Conservation (phyloP, 208 protist genomes). For the Wallacemonas rigidus region DNA sequence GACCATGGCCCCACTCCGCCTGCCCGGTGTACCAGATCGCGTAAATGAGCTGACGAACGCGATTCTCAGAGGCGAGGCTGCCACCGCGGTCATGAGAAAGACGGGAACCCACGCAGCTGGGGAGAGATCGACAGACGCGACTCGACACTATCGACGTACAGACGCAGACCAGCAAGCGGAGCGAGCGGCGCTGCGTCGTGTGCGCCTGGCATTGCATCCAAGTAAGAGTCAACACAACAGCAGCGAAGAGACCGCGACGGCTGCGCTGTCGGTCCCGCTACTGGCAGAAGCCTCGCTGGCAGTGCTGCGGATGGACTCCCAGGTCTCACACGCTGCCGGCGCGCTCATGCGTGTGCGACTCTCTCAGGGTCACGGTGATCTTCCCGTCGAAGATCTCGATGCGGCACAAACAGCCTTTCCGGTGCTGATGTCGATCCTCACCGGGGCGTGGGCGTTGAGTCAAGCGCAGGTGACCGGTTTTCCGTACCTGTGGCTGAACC, state of each 20-base stretch:
- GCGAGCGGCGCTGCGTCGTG: background rate
- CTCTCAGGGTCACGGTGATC: slow-evolving; percentile 22
- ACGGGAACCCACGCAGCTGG: no score
- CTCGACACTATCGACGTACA: background rate
- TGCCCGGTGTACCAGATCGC: background rate
- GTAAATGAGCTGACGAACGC: slow-evolving; percentile 13
- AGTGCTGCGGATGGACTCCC: slow-evolving; percentile 5
- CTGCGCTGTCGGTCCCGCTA: background rate
- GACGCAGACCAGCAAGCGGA: background rate
- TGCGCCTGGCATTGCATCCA: background rate
- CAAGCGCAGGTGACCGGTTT: slow-evolving; percentile 70
- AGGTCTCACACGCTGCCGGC: slow-evolving; percentile 37
- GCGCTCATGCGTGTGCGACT: slow-evolving; percentile 39
- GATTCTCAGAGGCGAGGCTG: background rate
- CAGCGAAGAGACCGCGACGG: no score
- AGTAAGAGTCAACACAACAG: background rate
- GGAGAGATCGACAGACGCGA: no score
- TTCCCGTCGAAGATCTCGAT: slow-evolving; percentile 16
- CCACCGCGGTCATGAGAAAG: background rate
- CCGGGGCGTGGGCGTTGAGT: slow-evolving; percentile 45
- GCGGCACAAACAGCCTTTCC: slow-evolving; percentile 35
- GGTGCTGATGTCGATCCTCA: slow-evolving; percentile 44
- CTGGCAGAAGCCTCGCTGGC: slow-evolving; percentile 7
- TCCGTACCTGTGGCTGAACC: slow-evolving; percentile 71
- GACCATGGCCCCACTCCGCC: background rate